These are phyloP conservation scores for Centella asiatica DNA, from an alignment of 129 eudicot genomes.

Conservation along the genomic window DNA sequence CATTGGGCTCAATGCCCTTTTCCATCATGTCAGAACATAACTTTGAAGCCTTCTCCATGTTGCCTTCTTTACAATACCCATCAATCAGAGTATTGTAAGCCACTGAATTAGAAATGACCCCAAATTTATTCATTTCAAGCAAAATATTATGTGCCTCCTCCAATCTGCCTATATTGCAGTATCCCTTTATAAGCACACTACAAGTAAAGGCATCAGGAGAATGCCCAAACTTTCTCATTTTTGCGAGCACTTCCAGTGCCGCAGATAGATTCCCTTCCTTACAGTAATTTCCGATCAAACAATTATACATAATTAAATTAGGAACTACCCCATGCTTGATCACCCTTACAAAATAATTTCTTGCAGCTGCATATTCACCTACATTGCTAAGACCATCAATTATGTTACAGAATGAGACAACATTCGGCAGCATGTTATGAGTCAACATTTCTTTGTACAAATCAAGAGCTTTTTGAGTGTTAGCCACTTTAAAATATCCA, in stretches of 20 bases:
- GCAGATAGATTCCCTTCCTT: slow-evolving; percentile 45
- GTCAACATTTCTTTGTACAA: slow-evolving; percentile 52
- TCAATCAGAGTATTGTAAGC: slow-evolving; percentile 62
- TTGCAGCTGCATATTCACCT: slow-evolving; percentile 43
- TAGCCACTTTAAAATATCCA: slow-evolving; percentile 63
- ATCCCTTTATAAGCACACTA: slow-evolving; percentile 55
- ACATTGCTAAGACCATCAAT: slow-evolving; percentile 43
- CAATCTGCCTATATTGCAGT: slow-evolving; percentile 42
- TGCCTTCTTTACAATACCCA: slow-evolving; percentile 48
- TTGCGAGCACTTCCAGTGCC: slow-evolving; percentile 32
- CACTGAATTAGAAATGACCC: slow-evolving; percentile 39
- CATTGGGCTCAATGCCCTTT: slow-evolving; percentile 51
- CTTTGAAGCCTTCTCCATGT: slow-evolving; percentile 55
- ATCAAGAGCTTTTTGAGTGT: slow-evolving; percentile 33
- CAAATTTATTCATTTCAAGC: slow-evolving; percentile 39
- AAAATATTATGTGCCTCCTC: slow-evolving; percentile 52
- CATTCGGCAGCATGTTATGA: slow-evolving; percentile 42
- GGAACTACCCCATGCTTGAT: slow-evolving; percentile 59
- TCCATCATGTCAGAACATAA: slow-evolving; percentile 67
- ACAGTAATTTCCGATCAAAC: slow-evolving; percentile 58
- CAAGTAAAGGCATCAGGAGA: slow-evolving; percentile 59
- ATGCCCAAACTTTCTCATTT: slow-evolving; percentile 50
- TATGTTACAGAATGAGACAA: slow-evolving; percentile 56
- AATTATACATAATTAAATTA: slow-evolving; percentile 51
- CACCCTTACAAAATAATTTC: slow-evolving; percentile 46